A percentile compares a stretch with the other conserved stretches of the same genome.
These are phyloP conservation scores for Aspergillus nanangensis DNA, from an alignment of 495 filamentous ascomycete genomes.

Conservation along the genomic window DNA sequence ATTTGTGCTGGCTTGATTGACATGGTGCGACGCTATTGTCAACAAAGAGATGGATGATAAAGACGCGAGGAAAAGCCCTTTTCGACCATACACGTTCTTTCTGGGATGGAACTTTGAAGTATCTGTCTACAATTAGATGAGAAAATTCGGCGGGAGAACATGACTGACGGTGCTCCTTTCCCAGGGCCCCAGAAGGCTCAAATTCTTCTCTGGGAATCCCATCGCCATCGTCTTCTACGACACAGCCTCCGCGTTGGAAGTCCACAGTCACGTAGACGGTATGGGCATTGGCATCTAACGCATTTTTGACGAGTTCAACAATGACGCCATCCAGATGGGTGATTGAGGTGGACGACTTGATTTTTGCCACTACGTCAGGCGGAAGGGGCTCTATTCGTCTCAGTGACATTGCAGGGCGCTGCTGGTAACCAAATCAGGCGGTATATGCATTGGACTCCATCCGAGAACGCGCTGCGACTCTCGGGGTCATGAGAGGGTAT, in stretches of 20 bases:
- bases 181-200: conserved; percentile 62
- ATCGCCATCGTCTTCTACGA: conserved; percentile 81
- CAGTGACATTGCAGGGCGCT: conserved; percentile 17
- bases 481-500: too few species aligned
- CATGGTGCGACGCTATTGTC: conserved; percentile 73
- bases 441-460: too few species aligned
- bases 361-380: conserved; percentile 70
- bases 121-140: conserved; percentile 39
- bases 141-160: not conserved
- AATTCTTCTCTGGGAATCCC: conserved; percentile 78
- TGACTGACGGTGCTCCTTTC: conserved; percentile 65
- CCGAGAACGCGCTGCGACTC: too few species aligned
- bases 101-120: conserved; percentile 66
- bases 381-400: conserved; percentile 65
- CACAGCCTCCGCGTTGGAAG: conserved; percentile 70
- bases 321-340: conserved; percentile 70
- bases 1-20: conserved; percentile 58
- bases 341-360: conserved; percentile 80
- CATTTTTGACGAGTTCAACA: conserved; percentile 75
- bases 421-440: too few species aligned
- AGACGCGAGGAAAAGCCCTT: conserved; percentile 75
- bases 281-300: conserved; percentile 73
- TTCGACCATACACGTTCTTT: conserved; percentile 55
- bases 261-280: conserved; percentile 71
- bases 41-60: conserved; percentile 72